Evolutionary conservation across 352 stramenopile species (phyloP), one percentile per base, ranked within the genome.

Genomic region (Blastocystis hominis): DNA sequence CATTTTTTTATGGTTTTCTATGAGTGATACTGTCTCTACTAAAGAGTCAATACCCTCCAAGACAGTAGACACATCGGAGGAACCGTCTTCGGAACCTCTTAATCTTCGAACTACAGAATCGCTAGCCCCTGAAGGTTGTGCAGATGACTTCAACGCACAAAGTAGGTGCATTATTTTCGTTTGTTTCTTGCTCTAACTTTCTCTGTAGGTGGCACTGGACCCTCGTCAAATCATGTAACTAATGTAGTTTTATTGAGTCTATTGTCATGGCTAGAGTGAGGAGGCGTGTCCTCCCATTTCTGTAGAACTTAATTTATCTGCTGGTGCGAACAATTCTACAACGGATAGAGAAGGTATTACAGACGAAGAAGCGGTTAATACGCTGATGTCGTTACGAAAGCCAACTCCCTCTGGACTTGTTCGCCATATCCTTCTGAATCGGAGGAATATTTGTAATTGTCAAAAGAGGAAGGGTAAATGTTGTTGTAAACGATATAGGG

Each of bases 401-500:
- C 13, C 13, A 59, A 13, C 10, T 1, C 13, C 50, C n/a, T n/a
- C 50, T 59, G n/a, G 13, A n/a, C 10, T 59, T 20, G n/a, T 59
- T 59, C 50, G 10, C 10, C 50, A 13, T 13, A 20, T 59, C 13
- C n/a, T 20, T 59, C 1, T 20, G 13, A 1, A 20, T 59, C 50
- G 50, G 30, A 34, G 38, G 3, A 46, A 34, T 44, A 7, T 7
- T 17, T 72, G 62, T 40, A 72, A 72, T 7, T 72, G 62, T 46
- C 20, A 38, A n/a, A 47, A 42, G 34, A 5, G 10, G 40, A 72
- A 46, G 15, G 9, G 62, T 7, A 72, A 72, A 34, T 72, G 62
- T 34, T 72, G 62, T n/a, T 46, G 62, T 40, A 72, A 46, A 46
- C 47, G 72, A 6, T 84, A 84, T 66, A 46, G 72, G 6, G 72